Evolutionary conservation across 139 green algal genomes (phyloP).

Genomic region (Tetraselmis chui): DNA sequence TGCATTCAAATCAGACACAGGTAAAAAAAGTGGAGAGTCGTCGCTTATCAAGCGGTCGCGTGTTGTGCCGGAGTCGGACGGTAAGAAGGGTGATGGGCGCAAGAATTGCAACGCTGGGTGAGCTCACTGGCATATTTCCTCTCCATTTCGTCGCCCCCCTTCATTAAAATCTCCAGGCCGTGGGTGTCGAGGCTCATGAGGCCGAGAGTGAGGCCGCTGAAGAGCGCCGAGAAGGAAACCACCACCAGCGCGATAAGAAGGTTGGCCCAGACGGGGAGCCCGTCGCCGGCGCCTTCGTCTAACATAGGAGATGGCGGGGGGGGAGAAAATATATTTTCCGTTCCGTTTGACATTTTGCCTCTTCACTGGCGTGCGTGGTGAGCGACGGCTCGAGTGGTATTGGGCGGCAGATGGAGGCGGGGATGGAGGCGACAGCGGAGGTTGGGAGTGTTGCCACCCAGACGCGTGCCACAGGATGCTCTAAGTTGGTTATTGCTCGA

Average conservation of each 20-base stretch:
- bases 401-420: too few species aligned
- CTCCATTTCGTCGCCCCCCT: constrained; percentile 20
- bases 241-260: not conserved
- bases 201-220: constrained; percentile 32
- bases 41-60: constrained; percentile 17
- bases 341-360: too few species aligned
- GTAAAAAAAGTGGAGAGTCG: constrained; percentile 23
- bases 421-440: too few species aligned
- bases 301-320: too few species aligned
- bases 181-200: constrained; percentile 31
- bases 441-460: too few species aligned
- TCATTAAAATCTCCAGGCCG: constrained; percentile 21
- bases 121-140: constrained; percentile 16
- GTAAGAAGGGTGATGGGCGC: too few species aligned
- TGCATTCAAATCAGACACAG: constrained; percentile 16
- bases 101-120: too few species aligned
- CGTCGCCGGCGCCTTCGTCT: too few species aligned
- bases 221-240: constrained; percentile 24
- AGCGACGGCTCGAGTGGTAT: too few species aligned
- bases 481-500: too few species aligned
- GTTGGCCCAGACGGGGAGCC: not conserved
- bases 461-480: too few species aligned
- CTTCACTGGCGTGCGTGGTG: too few species aligned
- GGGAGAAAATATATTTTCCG: not conserved
- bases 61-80: not conserved